Conservation (phyloP, 805 yeast genomes). For the Candida adriatica region DNA sequence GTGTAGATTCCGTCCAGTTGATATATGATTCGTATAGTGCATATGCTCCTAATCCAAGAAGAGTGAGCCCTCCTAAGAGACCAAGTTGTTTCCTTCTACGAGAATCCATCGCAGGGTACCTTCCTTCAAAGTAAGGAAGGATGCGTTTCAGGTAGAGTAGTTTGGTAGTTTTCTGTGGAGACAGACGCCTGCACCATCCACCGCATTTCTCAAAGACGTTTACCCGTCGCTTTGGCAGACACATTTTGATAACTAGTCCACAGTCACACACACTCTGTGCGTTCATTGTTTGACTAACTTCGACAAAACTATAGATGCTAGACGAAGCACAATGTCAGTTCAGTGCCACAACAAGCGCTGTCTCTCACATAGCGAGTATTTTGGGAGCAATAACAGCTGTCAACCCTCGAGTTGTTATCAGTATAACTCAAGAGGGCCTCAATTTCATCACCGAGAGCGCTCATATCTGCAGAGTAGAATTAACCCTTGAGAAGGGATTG, state of each 20-base stretch:
- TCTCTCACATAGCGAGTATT: conserved; percentile 40
- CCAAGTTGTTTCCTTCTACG: conserved; percentile 7
- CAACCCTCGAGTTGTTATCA: conserved; percentile 33
- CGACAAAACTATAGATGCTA: no score
- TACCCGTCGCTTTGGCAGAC: not conserved
- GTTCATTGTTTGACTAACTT: no score
- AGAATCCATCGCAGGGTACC: not conserved
- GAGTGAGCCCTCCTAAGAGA: conserved; percentile 5
- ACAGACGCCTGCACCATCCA: no score
- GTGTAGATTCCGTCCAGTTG: no score
- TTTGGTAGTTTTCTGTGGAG: not conserved
- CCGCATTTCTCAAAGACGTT: no score
- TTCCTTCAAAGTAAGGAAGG: not conserved
- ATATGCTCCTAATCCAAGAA: conserved; percentile 8
- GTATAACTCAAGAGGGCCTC: conserved; percentile 43
- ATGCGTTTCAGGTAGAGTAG: not conserved
- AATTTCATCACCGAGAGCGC: conserved; percentile 42
- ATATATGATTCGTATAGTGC: conserved; percentile 4
- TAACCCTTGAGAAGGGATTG: conserved; percentile 30
- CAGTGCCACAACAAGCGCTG: conserved; percentile 40
- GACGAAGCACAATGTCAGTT: conserved; percentile 20
- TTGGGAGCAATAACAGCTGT: conserved; percentile 36
- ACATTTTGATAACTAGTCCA: no score
- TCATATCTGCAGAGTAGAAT: conserved; percentile 31
- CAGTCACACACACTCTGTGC: no score